Evolutionary conservation across 805 yeast genomes (phyloP), one percentile per base, ranked within the genome.

Genomic region (Pichia cephalocereana): DNA sequence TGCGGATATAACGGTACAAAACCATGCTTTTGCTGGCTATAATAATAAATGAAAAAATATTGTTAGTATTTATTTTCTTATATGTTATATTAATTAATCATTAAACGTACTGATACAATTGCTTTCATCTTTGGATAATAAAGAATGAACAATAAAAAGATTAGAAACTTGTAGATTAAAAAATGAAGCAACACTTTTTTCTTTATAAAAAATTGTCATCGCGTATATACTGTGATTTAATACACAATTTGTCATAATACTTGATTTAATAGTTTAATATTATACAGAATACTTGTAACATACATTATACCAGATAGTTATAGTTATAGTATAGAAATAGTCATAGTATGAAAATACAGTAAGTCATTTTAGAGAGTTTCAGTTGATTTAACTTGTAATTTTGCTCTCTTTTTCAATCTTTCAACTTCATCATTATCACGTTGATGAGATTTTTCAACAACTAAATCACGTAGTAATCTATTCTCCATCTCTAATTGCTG

Each of bases 401-500:
- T 63, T 4, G 80, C 79, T 56, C 72, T 70, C 54, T 72, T 73
- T 52, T 73, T 73, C 46, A 80, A 67, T 47, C 62, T 62, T 57
- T 78, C 83, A 47, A 80, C 67, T 49, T 79, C 77, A 50, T 75
- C 77, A 26, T 70, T 65, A 47, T 76, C 78, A 46, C 75, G 64
- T 53, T 75, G 73, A 48, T 77, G 80, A 47, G 84, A 83, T 59
- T 87, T 85, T 65, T 88, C 91, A 41, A 85, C 83, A 26, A 91
- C 90, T 56, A 93, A 70, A 61, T 84, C 85, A 68, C 86, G 79
- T 57, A 91, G 73, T 65, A 95, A 74, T 60, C 81, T 78, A 69
- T 91, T 91, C 68, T 91, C 99, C 95, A 88, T 87, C 67, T 90
- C 96, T 54, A 91, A 69, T 48, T 91, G 86, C 64, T 82, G 82